phyloP scores from a whole-genome alignment of 2,329 filamentous ascomycete genomes.

The Nothophoma quercina region DNA sequence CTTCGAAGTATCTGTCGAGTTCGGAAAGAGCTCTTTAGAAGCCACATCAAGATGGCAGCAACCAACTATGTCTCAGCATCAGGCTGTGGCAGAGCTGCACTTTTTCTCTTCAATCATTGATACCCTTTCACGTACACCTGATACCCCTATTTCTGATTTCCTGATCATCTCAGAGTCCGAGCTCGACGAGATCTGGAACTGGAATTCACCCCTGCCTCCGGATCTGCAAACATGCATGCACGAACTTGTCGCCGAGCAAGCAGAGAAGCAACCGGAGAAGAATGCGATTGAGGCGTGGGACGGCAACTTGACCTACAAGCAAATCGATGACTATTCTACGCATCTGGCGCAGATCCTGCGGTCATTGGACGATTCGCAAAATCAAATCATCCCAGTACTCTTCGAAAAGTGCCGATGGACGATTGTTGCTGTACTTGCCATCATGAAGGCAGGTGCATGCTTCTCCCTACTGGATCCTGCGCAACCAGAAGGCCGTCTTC shows the following conservation, averaged over 20 bases:
- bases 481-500: constrained; percentile 44
- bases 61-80: constrained; percentile 53
- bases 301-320: constrained; percentile 44
- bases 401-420: constrained; percentile 53
- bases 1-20: constrained; percentile 35
- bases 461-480: constrained; percentile 48
- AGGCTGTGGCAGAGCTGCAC: constrained; percentile 53
- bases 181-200: constrained; percentile 56
- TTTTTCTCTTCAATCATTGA: constrained; percentile 49
- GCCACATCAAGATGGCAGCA: constrained; percentile 54
- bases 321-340: constrained; percentile 46
- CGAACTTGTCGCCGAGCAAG: constrained; percentile 54
- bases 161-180: constrained; percentile 45
- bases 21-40: constrained; percentile 38
- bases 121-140: constrained; percentile 44
- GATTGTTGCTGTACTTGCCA: constrained; percentile 48
- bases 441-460: constrained; percentile 51
- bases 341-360: constrained; percentile 38
- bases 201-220: constrained; percentile 57
- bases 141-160: constrained; percentile 25
- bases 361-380: constrained; percentile 32
- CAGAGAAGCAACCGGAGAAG: constrained; percentile 43
- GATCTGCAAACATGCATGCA: constrained; percentile 57
- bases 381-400: constrained; percentile 47
- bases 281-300: constrained; percentile 51